Conservation (phyloP, 2,329 filamentous ascomycete species). For the Ophiostoma triangulosporum region DNA sequence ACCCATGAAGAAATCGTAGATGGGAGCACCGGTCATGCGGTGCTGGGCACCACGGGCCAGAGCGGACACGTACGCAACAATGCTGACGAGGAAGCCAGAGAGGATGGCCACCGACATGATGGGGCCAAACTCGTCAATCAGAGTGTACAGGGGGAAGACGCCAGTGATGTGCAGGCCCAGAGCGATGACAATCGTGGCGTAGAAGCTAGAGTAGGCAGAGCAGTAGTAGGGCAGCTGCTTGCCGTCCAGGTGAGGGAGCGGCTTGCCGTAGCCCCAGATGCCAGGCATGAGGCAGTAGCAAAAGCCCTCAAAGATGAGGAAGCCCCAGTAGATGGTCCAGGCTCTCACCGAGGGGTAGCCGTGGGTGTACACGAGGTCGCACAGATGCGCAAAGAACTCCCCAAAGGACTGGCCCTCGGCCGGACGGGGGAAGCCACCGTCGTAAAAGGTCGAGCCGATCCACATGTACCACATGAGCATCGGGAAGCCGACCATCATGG, state of each 20-base stretch:
- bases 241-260: conserved; percentile 66
- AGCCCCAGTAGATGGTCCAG: conserved; percentile 91
- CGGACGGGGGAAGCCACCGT: conserved; percentile 64
- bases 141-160: conserved; percentile 75
- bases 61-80: conserved; percentile 79
- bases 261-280: conserved; percentile 77
- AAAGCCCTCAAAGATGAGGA: conserved; percentile 70
- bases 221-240: conserved; percentile 91
- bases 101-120: conserved; percentile 87
- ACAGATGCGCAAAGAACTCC: conserved; percentile 62
- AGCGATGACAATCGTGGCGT: conserved; percentile 63
- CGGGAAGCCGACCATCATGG: conserved; percentile 92
- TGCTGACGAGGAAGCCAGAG: conserved; percentile 71
- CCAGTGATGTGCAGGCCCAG: conserved; percentile 67
- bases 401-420: conserved; percentile 48
- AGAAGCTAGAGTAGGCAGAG: conserved; percentile 78
- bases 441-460: conserved; percentile 87
- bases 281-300: conserved; percentile 81
- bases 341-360: conserved; percentile 73
- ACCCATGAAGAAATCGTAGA: conserved; percentile 89
- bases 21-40: conserved; percentile 71
- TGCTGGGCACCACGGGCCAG: conserved; percentile 68
- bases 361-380: conserved; percentile 61
- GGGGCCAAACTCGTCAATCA: conserved; percentile 91
- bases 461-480: conserved; percentile 98